Percentiles rank a stretch among this genome's conserved stretches.
These are phyloP conservation scores for Cymbidium sinense DNA, from an alignment of 106 monocot species.

Conservation along the genomic window DNA sequence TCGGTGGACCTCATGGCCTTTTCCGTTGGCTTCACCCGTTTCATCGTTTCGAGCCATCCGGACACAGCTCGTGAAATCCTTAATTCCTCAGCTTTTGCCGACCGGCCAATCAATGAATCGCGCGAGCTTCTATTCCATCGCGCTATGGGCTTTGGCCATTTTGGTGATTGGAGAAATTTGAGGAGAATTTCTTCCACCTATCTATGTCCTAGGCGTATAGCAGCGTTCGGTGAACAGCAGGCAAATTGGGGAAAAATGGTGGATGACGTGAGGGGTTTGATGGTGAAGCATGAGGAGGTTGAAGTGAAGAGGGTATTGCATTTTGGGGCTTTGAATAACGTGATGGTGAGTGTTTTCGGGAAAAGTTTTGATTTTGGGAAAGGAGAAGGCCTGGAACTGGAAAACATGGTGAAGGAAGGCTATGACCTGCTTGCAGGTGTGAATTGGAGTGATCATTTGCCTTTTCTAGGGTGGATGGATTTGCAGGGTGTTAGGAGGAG, in stretches of 20 bases:
- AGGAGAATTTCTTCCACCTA: slow-evolving; percentile 24
- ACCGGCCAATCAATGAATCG: slow-evolving; percentile 33
- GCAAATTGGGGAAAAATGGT: slow-evolving; percentile 18
- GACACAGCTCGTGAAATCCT: slow-evolving; percentile 33
- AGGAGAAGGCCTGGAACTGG: slow-evolving; percentile 9
- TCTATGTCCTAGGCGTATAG: slow-evolving; percentile 12
- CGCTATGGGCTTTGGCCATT: slow-evolving; percentile 38
- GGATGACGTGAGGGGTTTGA: slow-evolving; percentile 1
- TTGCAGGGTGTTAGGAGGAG: slow-evolving; percentile 21
- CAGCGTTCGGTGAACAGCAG: slow-evolving; percentile 1
- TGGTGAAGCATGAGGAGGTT: slow-evolving; percentile 18
- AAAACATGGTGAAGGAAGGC: slow-evolving; percentile 14
- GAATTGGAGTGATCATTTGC: slow-evolving; percentile 29
- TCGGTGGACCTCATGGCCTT: slow-evolving; percentile 24
- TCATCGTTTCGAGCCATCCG: slow-evolving; percentile 26
- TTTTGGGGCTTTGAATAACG: slow-evolving; percentile 21
- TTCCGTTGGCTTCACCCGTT: slow-evolving; percentile 27
- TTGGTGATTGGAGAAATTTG: slow-evolving; percentile 31
- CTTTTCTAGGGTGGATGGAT: slow-evolving; percentile 23
- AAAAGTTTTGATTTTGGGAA: slow-evolving; percentile 13
- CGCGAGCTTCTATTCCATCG: slow-evolving; percentile 36
- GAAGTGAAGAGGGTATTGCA: slow-evolving; percentile 24
- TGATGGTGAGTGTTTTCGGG: slow-evolving; percentile 29
- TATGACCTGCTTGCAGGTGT: slow-evolving; percentile 24
- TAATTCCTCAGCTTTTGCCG: slow-evolving; percentile 23